A percentile compares a stretch with the other conserved stretches of the same genome.
Evolutionary conservation across 2,329 filamentous ascomycete species (phyloP).

Genomic region (Acrocalymma vagum): DNA sequence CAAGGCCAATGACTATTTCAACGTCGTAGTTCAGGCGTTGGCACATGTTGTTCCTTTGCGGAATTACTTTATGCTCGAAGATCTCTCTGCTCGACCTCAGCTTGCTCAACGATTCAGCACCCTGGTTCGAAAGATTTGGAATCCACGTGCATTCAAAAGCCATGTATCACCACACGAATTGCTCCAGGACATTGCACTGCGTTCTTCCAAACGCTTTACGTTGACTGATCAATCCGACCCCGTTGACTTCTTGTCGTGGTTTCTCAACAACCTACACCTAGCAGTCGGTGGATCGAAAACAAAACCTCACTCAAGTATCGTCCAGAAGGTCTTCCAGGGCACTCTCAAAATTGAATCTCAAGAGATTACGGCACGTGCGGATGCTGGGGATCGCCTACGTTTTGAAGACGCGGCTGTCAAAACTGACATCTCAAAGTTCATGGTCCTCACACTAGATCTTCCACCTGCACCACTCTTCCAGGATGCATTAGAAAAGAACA

Average conservation of each 20-base stretch:
- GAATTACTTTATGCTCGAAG: slow-evolving; percentile 90
- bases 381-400: slow-evolving; percentile 84
- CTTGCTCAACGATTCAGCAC: slow-evolving; percentile 88
- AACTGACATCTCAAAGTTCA: slow-evolving; percentile 79
- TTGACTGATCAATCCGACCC: slow-evolving; percentile 92
- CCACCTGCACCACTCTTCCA: slow-evolving; percentile 94
- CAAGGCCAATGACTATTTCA: slow-evolving; percentile 99
- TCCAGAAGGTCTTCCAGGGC: slow-evolving; percentile 94
- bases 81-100: slow-evolving; percentile 77
- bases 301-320: slow-evolving; percentile 82
- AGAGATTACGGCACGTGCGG: slow-evolving; percentile 88
- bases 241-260: slow-evolving; percentile 96
- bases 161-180: slow-evolving; percentile 98
- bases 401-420: slow-evolving; percentile 93
- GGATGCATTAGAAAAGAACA: slow-evolving; percentile 92
- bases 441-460: slow-evolving; percentile 92
- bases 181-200: slow-evolving; percentile 90
- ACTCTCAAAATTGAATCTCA: slow-evolving; percentile 92
- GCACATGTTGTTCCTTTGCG: slow-evolving; percentile 89
- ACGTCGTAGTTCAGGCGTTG: slow-evolving; percentile 90
- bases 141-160: slow-evolving; percentile 91
- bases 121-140: slow-evolving; percentile 97
- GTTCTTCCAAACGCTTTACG: slow-evolving; percentile 91
- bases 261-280: slow-evolving; percentile 93
- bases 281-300: slow-evolving; percentile 89